Percentiles rank a stretch among this genome's conserved stretches.
These are phyloP conservation scores for Volvox africanus DNA, from an alignment of 139 green algal genomes.

Conservation along the genomic window DNA sequence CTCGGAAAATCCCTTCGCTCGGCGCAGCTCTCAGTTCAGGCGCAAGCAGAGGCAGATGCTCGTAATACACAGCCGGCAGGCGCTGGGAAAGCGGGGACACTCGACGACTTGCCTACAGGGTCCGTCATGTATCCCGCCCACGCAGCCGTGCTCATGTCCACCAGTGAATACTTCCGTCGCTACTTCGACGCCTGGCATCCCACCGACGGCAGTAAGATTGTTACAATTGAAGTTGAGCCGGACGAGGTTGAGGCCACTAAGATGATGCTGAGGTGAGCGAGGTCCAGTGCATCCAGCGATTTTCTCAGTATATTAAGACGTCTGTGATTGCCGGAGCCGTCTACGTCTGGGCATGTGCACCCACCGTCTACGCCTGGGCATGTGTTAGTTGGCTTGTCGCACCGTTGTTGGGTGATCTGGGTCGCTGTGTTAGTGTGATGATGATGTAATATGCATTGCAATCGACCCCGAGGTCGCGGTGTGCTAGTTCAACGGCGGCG, in stretches of 20 bases:
- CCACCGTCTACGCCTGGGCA: too few species aligned
- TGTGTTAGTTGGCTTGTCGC: too few species aligned
- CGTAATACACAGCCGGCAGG: neutral
- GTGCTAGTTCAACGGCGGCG: too few species aligned
- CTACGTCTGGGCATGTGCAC: too few species aligned
- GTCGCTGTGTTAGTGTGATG: too few species aligned
- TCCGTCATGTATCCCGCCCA: neutral
- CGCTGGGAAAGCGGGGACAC: neutral
- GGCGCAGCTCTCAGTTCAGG: neutral
- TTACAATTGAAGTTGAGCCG: constrained; percentile 16
- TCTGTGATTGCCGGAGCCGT: too few species aligned
- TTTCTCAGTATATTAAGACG: too few species aligned
- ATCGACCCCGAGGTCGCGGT: too few species aligned
- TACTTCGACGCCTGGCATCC: neutral
- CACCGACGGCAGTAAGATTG: neutral
- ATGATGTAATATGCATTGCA: too few species aligned
- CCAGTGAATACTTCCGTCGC: constrained; percentile 21
- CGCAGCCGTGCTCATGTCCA: constrained; percentile 14
- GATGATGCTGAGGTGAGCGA: constrained; percentile 14
- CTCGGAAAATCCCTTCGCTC: neutral
- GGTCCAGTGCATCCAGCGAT: too few species aligned
- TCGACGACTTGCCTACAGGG: neutral
- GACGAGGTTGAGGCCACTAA: constrained; percentile 19
- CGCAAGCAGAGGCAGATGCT: neutral
- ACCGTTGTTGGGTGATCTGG: too few species aligned